Conservation (phyloP, 495 filamentous ascomycete species). For the Wilcoxina mikolae region DNA sequence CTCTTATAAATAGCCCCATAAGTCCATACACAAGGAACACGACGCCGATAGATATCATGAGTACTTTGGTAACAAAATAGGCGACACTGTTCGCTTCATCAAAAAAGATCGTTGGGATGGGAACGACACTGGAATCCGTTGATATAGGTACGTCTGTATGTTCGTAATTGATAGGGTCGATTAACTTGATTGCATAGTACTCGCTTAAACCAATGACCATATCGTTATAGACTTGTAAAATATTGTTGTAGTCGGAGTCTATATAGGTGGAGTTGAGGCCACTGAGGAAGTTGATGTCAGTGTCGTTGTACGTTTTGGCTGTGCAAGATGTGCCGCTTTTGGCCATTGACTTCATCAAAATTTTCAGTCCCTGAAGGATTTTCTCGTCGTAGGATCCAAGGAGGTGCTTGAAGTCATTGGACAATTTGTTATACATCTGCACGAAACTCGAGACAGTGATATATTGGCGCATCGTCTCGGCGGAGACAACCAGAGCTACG, state of each 20-base stretch:
- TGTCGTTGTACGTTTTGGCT: neutral
- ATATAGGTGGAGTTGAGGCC: neutral
- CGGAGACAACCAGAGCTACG: slow-evolving; percentile 45
- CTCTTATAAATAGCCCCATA: slow-evolving; percentile 19
- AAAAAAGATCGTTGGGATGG: no score
- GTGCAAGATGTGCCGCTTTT: neutral
- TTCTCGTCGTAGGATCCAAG: no score
- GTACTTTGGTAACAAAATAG: neutral
- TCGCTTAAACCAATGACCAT: no score
- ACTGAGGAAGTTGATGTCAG: neutral
- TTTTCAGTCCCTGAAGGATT: neutral
- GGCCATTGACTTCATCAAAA: neutral
- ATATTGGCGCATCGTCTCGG: slow-evolving; percentile 41
- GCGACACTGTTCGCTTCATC: neutral
- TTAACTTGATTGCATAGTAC: no score
- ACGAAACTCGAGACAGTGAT: slow-evolving; percentile 30
- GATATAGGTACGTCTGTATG: no score
- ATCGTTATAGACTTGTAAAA: neutral
- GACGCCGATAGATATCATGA: slow-evolving; percentile 5
- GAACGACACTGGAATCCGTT: no score
- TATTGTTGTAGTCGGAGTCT: neutral
- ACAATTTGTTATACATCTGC: neutral
- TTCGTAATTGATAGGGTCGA: no score
- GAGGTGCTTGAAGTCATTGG: neutral
- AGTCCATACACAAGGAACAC: slow-evolving; percentile 21